phyloP scores from a whole-genome alignment of 139 green algal genomes.

The Chlamydomonas applanata region DNA sequence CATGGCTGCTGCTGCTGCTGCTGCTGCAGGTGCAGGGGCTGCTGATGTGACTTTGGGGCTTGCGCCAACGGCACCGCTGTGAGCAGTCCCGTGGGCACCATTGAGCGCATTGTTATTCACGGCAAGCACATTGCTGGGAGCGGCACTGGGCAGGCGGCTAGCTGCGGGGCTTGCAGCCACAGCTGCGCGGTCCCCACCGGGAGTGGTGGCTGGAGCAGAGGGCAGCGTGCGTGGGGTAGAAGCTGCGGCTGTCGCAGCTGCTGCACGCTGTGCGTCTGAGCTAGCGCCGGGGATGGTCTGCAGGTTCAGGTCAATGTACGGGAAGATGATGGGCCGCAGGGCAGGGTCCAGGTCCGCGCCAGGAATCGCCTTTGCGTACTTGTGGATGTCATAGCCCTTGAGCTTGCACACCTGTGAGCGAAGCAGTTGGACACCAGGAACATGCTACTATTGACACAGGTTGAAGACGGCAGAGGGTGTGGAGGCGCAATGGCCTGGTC shows the following conservation, averaged over 20 bases:
- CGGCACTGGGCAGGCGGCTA: background rate
- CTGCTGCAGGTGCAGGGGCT: background rate
- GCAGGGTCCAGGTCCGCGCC: constrained; percentile 37
- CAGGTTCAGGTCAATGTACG: constrained; percentile 95
- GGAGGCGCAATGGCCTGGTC: background rate
- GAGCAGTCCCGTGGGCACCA: background rate
- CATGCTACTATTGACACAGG: too few species aligned
- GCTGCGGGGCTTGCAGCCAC: background rate
- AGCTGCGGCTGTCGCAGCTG: background rate
- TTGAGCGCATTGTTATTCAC: constrained; percentile 17
- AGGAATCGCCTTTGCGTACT: constrained; percentile 46
- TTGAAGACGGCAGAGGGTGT: too few species aligned
- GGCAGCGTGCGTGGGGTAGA: background rate
- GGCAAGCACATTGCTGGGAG: constrained; percentile 12
- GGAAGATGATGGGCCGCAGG: constrained; percentile 71
- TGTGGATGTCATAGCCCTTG: constrained; percentile 60
- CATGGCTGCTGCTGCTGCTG: background rate
- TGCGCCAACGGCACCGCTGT: too few species aligned
- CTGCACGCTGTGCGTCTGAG: background rate
- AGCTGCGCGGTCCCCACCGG: too few species aligned
- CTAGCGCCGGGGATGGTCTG: constrained; percentile 18
- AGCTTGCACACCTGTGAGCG: constrained; percentile 21
- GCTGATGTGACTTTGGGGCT: too few species aligned
- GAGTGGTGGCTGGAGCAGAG: background rate
- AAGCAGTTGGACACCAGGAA: background rate